phyloP scores from a whole-genome alignment of 495 filamentous ascomycete genomes.

The Hypomontagnella submonticulosa region DNA sequence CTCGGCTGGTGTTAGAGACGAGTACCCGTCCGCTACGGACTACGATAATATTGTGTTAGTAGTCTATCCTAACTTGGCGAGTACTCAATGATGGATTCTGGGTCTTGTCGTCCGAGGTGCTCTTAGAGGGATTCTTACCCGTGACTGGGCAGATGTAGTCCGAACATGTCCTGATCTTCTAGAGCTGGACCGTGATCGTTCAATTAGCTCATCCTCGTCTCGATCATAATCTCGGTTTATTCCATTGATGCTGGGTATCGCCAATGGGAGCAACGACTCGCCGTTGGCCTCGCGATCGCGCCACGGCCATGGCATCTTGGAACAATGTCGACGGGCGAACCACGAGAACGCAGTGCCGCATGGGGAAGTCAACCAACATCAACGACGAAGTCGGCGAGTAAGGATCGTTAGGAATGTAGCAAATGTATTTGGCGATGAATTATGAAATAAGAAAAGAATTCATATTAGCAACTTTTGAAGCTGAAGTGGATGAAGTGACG shows the following conservation, averaged over 20 bases:
- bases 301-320: constrained; percentile 53
- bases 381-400: constrained; percentile 17
- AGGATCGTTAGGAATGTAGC: constrained; percentile 19
- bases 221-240: constrained; percentile 44
- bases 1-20: constrained; percentile 74
- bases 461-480: constrained; percentile 26
- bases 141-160: constrained; percentile 60
- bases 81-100: background rate
- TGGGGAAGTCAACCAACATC: constrained; percentile 37
- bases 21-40: constrained; percentile 63
- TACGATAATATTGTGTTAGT: constrained; percentile 36
- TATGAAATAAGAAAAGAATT: constrained; percentile 28
- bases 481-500: constrained; percentile 21
- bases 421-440: constrained; percentile 22
- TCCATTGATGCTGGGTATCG: constrained; percentile 48
- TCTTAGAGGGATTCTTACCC: constrained; percentile 48
- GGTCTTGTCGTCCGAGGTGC: background rate
- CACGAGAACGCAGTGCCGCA: constrained; percentile 40
- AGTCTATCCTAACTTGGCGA: constrained; percentile 1
- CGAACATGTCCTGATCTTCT: constrained; percentile 48
- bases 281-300: constrained; percentile 50
- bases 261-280: constrained; percentile 52
- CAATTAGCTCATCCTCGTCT: constrained; percentile 34
- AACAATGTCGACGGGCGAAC: constrained; percentile 32
- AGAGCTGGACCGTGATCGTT: constrained; percentile 50